Evolutionary conservation across 176 grass and related monocot species (phyloP).

Genomic region (Ampelocalamus luodianensis): DNA sequence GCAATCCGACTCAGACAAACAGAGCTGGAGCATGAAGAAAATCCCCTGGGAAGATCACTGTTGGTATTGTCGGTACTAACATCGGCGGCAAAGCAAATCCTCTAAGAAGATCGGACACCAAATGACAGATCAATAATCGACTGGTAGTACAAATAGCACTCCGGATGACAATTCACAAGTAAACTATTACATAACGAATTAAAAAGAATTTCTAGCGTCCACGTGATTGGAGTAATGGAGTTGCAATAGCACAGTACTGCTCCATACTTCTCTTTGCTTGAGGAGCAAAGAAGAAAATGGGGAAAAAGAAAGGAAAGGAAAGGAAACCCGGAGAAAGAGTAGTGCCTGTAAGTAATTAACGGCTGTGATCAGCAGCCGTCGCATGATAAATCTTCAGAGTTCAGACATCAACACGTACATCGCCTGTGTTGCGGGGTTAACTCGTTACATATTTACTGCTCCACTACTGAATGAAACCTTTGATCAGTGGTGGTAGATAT

Average conservation of each 20-base stretch:
- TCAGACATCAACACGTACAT: neutral
- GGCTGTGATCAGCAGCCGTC: neutral
- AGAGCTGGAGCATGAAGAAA: neutral
- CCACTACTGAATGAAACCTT: neutral
- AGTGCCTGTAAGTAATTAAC: neutral
- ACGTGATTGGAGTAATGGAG: neutral
- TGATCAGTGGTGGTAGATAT: neutral
- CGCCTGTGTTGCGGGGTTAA: neutral
- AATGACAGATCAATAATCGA: neutral
- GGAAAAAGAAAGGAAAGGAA: neutral
- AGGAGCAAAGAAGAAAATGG: neutral
- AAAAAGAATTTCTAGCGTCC: neutral
- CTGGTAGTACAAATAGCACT: neutral
- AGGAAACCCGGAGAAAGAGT: neutral
- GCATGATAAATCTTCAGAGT: neutral
- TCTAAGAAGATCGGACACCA: neutral
- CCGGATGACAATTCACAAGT: neutral
- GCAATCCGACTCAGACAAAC: neutral
- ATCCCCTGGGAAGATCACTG: neutral
- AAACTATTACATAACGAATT: neutral
- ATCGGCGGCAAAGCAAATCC: neutral
- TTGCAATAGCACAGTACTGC: constrained; percentile 2
- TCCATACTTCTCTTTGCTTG: neutral
- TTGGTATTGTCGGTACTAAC: neutral
- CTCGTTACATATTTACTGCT: constrained; percentile 5